Base-by-base conservation (phyloP, 2,329 filamentous ascomycete genomes). In the Arthrobotrys musiformis region DNA sequence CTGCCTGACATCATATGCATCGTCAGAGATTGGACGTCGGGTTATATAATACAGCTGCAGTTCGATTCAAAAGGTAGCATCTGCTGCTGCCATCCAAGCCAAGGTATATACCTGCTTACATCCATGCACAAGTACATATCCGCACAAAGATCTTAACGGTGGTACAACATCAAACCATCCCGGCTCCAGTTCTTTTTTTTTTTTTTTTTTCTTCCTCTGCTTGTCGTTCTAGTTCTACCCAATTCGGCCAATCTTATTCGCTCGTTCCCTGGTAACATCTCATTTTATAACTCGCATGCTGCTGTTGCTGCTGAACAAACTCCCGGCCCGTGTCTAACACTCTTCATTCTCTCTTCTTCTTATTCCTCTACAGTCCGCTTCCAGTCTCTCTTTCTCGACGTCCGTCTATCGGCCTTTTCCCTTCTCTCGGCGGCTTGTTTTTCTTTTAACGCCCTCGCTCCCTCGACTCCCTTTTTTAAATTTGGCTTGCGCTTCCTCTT, bases 221-320 rank as follows among this genome's bases (percentile, higher is more conserved):
- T 40, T 37, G 54, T 58, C 54, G 48, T 63, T 48, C 50, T 64
- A 52, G 48, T 63, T 48, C 50, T 64, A 52, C 69, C 70, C 63
- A 30, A 63, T 68, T 54, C 42, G 66, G 73, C 73, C 64, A 77
- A 77, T 77, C 73, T 70, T 70, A 77, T 77, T 77, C 73, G 73
- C 73, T 70, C 73, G 73, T 77, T 77, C 35, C 73, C 66, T 61
- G 66, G 73, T 70, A 61, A 62, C 50, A 46, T 77, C 61, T 70
- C 66, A 70, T 77, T 77, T 58, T 37, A 63, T 70, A 70, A 54
- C 50, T 40, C 54, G 35, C 63, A 58, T 46, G 19, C 44, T 48
- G 44, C 44, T 48, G 44, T 24, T n/a, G n/a, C n/a, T n/a, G 35
- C 58, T 72, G 56, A 69, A 56, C 73, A 77, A 77, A 77, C 73